A percentile compares a stretch with the other conserved stretches of the same genome.
Conservation (phyloP, 2,329 filamentous ascomycete species). For the Epichloe gansuensis region DNA sequence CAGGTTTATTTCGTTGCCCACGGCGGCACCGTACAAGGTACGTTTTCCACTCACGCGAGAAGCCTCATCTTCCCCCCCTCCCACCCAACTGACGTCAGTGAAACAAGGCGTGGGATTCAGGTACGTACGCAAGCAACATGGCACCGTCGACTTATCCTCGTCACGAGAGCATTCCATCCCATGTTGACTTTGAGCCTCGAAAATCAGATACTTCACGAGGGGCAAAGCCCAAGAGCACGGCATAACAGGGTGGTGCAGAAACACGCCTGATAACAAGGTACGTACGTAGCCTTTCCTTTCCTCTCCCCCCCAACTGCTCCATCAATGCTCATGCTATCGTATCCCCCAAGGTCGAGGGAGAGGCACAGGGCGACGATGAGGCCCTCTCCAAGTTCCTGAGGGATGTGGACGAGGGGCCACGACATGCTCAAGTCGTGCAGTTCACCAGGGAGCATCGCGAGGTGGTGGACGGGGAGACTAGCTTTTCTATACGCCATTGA, state of each 20-base stretch:
- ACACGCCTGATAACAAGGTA: slow-evolving; percentile 44
- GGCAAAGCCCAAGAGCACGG: slow-evolving; percentile 36
- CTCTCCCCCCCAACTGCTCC: too few species aligned
- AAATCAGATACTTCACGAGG: slow-evolving; percentile 38
- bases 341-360: slow-evolving; percentile 61
- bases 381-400: slow-evolving; percentile 57
- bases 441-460: slow-evolving; percentile 58
- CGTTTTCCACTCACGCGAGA: slow-evolving; percentile 7
- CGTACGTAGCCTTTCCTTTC: not conserved
- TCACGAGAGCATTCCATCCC: too few species aligned
- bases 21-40: slow-evolving; percentile 55
- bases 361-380: slow-evolving; percentile 64
- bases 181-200: too few species aligned
- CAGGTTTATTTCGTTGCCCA: slow-evolving; percentile 53
- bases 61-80: too few species aligned
- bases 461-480: slow-evolving; percentile 50
- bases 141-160: not conserved
- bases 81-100: slow-evolving; percentile 14
- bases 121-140: slow-evolving; percentile 16
- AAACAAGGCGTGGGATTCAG: slow-evolving; percentile 44
- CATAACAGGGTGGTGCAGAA: slow-evolving; percentile 50
- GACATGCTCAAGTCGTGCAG: slow-evolving; percentile 57
- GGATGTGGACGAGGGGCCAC: slow-evolving; percentile 63
- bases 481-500: slow-evolving; percentile 44
- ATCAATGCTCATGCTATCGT: too few species aligned